A percentile compares a stretch with the other conserved stretches of the same genome.
These are phyloP conservation scores for Aspergillus melleus DNA, from an alignment of 2,329 filamentous ascomycete species.

Conservation along the genomic window DNA sequence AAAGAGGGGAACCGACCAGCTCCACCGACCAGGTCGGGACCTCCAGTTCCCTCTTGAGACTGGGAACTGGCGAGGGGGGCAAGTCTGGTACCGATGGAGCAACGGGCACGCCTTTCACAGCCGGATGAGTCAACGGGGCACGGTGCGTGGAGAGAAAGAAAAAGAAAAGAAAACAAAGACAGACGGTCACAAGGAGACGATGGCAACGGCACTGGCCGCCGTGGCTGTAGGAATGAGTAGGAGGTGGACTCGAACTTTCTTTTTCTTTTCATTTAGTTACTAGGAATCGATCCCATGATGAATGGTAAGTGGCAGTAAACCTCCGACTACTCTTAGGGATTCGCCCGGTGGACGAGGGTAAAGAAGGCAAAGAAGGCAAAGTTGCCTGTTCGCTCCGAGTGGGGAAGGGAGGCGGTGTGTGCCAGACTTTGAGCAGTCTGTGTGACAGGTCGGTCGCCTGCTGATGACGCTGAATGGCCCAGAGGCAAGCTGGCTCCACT, in stretches of 20 bases:
- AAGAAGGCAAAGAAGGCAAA: too few species aligned
- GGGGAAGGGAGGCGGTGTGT: constrained; percentile 17
- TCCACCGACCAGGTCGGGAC: constrained; percentile 8
- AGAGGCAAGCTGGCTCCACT: background rate
- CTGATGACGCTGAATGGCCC: background rate
- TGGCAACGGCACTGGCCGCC: too few species aligned
- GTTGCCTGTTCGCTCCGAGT: background rate
- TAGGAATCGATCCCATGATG: too few species aligned
- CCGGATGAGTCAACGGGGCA: constrained; percentile 7
- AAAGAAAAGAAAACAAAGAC: too few species aligned
- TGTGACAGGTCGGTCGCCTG: constrained; percentile 14
- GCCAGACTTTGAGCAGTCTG: too few species aligned
- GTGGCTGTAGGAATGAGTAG: too few species aligned
- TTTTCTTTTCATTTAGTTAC: background rate
- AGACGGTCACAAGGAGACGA: too few species aligned
- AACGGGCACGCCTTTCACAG: background rate
- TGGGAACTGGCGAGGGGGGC: background rate
- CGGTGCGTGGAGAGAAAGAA: constrained; percentile 11
- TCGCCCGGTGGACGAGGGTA: too few species aligned
- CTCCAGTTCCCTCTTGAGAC: background rate
- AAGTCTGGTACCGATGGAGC: too few species aligned
- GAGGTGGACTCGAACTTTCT: background rate
- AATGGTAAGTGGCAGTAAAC: background rate
- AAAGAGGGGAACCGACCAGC: constrained; percentile 12
- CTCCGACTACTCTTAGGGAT: background rate